A percentile compares a stretch with the other conserved stretches of the same genome.
These are phyloP conservation scores for Serendipita sp. DNA, from an alignment of 768 basidiomycete genomes.

Conservation along the genomic window DNA sequence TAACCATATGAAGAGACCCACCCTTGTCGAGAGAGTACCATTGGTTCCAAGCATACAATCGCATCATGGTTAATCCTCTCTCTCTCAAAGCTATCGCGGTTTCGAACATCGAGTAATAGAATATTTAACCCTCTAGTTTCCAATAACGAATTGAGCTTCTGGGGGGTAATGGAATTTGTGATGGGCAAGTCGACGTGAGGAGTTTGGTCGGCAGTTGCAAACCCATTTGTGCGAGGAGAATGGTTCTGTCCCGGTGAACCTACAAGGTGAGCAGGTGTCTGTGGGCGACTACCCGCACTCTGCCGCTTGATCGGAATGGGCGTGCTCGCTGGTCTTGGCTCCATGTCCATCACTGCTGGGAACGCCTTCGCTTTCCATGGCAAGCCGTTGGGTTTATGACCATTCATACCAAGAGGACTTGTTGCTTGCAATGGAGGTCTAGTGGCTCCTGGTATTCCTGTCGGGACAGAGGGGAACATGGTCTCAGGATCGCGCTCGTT, in stretches of 20 bases:
- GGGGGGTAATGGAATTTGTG: constrained; percentile 42
- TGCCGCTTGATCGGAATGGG: constrained; percentile 44
- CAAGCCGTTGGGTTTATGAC: constrained; percentile 25
- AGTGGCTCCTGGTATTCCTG: neutral
- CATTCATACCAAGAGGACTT: constrained; percentile 26
- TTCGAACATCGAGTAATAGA: constrained; percentile 70
- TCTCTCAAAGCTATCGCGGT: constrained; percentile 54
- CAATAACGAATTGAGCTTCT: constrained; percentile 42
- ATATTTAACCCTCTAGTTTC: constrained; percentile 34
- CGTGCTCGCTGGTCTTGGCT: constrained; percentile 50
- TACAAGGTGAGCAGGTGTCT: constrained; percentile 24
- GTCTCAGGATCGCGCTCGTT: constrained; percentile 7
- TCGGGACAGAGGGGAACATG: constrained; percentile 5
- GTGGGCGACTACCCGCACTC: constrained; percentile 43
- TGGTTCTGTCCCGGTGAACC: constrained; percentile 12
- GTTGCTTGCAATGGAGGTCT: constrained; percentile 18
- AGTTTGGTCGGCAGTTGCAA: constrained; percentile 20
- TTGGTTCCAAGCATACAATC: constrained; percentile 74
- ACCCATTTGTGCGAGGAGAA: constrained; percentile 11
- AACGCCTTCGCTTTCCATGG: constrained; percentile 12
- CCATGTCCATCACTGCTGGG: constrained; percentile 22
- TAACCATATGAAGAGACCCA: constrained; percentile 22
- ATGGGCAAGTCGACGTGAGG: constrained; percentile 33
- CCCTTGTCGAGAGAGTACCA: constrained; percentile 50
- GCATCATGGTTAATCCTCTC: constrained; percentile 52